Evolutionary conservation across 345 rosid species (phyloP), one percentile per base, ranked within the genome.

Genomic region (Camelina hispida): DNA sequence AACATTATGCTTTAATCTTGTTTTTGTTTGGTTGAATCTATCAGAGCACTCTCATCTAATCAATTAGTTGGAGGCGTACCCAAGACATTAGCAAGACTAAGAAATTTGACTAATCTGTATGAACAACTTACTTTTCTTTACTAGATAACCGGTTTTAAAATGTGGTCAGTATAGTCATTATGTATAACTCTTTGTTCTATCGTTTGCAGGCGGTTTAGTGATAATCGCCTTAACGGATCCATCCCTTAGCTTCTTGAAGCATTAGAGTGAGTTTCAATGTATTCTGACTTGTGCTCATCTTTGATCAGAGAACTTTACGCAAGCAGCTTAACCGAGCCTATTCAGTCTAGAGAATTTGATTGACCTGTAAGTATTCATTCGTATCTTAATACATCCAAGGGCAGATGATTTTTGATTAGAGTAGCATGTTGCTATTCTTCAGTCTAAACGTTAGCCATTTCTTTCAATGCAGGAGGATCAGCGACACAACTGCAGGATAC

Each of bases 161-260:
- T 7, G 1, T 37, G 11, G 12, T 9, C 3, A 3, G 2, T 46
- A 47, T 66, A 42, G 5, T 6, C 7, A 7, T 44, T 8, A 62
- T 62, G 71, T 17, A 28, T 69, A 42, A 51, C 14, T n/a, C 23
- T 3, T 40, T 2, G 1, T 64, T 71, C 6, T 40, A 37, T 17
- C 30, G 4, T 17, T 84, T 84, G 85, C 89, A 93, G 98, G 47
- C 82, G 85, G 78, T 82, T 91, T 47, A 88, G 85, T 23, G 98
- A 91, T 74, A 93, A 93, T 81, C 77, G 76, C 75, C 81, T 93
- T 73, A 88, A 64, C 30, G 97, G 96, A 62, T 82, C 80, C 18
- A 86, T 89, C 48, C 97, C 96, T 1, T 1, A 42, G 4, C 42
- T 38, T 17, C 42, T 38, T 17, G n/a, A 22, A 15, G 32, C 46